Conservation (phyloP, 306 rosid genomes). For the Chamaecrista fasciculata region DNA sequence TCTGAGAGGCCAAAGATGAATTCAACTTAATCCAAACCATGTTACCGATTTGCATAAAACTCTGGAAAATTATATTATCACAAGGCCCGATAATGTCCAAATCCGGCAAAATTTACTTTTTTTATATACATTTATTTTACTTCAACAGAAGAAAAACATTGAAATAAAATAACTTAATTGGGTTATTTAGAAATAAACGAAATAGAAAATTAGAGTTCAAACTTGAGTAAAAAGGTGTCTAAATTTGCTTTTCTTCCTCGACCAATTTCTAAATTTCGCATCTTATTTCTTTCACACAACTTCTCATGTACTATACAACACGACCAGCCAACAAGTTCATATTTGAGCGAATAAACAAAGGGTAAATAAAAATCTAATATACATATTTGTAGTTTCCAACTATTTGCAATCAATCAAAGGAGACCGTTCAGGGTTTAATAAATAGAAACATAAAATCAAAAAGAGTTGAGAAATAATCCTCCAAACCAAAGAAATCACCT, state of each 20-base stretch:
- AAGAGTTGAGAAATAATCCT: not conserved
- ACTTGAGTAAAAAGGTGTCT: not conserved
- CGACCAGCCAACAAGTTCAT: not conserved
- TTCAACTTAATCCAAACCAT: not conserved
- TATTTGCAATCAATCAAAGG: conserved; percentile 8
- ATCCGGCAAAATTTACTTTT: not conserved
- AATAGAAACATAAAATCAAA: not conserved
- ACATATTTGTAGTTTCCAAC: not conserved
- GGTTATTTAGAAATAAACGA: not conserved
- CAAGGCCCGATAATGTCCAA: not conserved
- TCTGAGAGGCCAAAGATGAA: not conserved
- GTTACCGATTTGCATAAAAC: not conserved
- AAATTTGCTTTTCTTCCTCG: not conserved
- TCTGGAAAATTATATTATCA: not conserved
- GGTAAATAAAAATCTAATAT: not conserved
- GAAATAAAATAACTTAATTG: no score
- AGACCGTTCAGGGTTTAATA: not conserved
- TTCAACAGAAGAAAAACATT: not conserved
- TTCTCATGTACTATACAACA: not conserved
- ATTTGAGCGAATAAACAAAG: not conserved
- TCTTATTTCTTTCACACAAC: not conserved
- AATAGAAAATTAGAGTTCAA: not conserved
- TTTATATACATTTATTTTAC: not conserved
- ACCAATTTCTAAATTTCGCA: not conserved
- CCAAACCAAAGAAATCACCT: conserved; percentile 34